Conservation (phyloP, 192 early-diverging fungal species). For the Borealophlyctis nickersoniae region DNA sequence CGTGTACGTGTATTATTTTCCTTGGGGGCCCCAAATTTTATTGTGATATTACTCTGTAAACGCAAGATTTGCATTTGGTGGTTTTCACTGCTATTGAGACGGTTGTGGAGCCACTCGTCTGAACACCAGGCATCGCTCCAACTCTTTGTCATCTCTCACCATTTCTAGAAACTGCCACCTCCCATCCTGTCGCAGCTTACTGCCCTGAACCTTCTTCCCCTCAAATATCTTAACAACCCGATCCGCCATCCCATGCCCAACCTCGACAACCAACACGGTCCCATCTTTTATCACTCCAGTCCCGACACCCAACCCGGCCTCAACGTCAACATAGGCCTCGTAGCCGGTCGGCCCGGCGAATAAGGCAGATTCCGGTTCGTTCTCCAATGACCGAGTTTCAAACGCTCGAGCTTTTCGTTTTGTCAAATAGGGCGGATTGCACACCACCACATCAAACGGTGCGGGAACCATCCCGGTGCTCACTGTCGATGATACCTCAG, state of each 20-base stretch:
- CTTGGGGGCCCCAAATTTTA: too few species aligned
- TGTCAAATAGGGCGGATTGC: constrained; percentile 74
- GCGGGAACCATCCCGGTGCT: too few species aligned
- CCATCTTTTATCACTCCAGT: neutral
- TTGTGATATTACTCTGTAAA: too few species aligned
- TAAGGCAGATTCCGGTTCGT: constrained; percentile 66
- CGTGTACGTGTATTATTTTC: too few species aligned
- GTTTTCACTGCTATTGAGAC: too few species aligned
- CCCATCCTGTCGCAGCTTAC: too few species aligned
- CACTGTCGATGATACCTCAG: too few species aligned
- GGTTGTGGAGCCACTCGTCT: neutral
- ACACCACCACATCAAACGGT: constrained; percentile 63
- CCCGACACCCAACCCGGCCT: constrained; percentile 1
- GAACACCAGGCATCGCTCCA: neutral
- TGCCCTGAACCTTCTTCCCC: neutral
- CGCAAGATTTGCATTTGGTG: too few species aligned
- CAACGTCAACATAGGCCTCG: constrained; percentile 49
- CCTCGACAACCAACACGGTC: constrained; percentile 22
- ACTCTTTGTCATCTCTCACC: neutral
- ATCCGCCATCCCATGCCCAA: constrained; percentile 7
- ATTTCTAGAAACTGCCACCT: neutral
- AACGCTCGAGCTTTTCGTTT: constrained; percentile 32
- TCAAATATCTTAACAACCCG: constrained; percentile 14
- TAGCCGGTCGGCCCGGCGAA: constrained; percentile 63
- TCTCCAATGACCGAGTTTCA: constrained; percentile 27